These are phyloP conservation scores for Theileria orientalis DNA, from an alignment of 169 alveolate species.

Conservation along the genomic window DNA sequence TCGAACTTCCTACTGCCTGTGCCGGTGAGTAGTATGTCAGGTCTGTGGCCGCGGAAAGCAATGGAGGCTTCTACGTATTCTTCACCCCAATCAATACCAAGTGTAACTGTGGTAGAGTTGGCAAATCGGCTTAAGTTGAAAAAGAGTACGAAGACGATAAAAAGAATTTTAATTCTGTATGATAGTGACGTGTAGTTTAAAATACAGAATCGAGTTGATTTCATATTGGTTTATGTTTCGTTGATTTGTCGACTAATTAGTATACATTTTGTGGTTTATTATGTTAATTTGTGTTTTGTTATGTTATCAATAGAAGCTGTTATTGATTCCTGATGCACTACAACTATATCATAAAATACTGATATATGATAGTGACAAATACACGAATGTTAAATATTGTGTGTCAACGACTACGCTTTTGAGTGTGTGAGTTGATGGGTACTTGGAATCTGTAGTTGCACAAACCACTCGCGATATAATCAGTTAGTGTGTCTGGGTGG, in stretches of 20 bases:
- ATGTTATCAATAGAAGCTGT: not conserved
- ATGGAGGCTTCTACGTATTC: constrained; percentile 76
- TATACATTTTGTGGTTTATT: not conserved
- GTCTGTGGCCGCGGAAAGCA: constrained; percentile 73
- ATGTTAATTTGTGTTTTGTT: not conserved
- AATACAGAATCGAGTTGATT: not conserved
- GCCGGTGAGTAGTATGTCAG: constrained; percentile 71
- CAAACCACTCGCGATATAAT: too few relatives aligned
- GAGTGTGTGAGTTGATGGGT: too few relatives aligned
- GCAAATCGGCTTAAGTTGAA: not conserved
- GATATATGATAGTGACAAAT: too few relatives aligned
- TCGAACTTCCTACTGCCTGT: constrained; percentile 75
- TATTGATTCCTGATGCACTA: constrained; percentile 5
- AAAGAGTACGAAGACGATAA: not conserved
- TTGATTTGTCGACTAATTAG: not conserved
- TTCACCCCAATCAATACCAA: constrained; percentile 78
- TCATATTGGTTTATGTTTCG: not conserved
- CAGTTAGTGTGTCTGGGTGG: too few relatives aligned
- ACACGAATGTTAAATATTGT: not conserved
- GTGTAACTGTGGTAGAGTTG: constrained; percentile 28
- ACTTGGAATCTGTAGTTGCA: too few relatives aligned
- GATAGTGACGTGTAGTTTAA: not conserved
- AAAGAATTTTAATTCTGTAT: not conserved
- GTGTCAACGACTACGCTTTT: not conserved
- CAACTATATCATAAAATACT: not conserved